Conservation (phyloP, 1,284 basidiomycete genomes). For the Tylopilus sp. region DNA sequence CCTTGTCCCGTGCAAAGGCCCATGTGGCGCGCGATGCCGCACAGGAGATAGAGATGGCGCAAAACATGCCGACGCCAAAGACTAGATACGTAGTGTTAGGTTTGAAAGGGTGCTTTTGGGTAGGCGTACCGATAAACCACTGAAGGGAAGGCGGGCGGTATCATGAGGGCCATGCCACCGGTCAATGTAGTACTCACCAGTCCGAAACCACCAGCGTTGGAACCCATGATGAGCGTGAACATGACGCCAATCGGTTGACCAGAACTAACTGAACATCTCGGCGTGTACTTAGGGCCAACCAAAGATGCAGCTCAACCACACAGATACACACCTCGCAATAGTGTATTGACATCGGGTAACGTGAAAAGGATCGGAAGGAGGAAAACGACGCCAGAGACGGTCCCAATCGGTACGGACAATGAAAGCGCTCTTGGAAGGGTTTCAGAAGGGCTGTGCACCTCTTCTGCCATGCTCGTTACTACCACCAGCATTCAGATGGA, state of each 20-base stretch:
- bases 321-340: constrained; percentile 44
- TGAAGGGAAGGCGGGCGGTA: constrained; percentile 14
- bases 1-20: constrained; percentile 68
- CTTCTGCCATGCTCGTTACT: constrained; percentile 63
- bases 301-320: background rate
- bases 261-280: constrained; percentile 43
- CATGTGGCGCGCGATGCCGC: constrained; percentile 66
- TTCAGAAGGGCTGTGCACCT: constrained; percentile 54
- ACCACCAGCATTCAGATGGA: constrained; percentile 4
- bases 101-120: constrained; percentile 1
- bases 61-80: constrained; percentile 54
- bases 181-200: constrained; percentile 36
- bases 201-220: constrained; percentile 60
- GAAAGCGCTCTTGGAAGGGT: constrained; percentile 60
- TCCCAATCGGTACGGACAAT: constrained; percentile 61
- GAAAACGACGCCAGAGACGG: constrained; percentile 55
- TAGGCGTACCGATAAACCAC: constrained; percentile 45
- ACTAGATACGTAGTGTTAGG: constrained; percentile 32
- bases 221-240: constrained; percentile 63
- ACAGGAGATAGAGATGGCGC: constrained; percentile 58
- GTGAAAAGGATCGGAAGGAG: constrained; percentile 69
- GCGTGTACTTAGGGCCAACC: background rate
- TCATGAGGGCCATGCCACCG: background rate
- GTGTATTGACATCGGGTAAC: constrained; percentile 51
- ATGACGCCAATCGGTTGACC: constrained; percentile 66